Evolutionary conservation across 805 yeast species (phyloP).

Genomic region (Kluyveromyces siamensis): DNA sequence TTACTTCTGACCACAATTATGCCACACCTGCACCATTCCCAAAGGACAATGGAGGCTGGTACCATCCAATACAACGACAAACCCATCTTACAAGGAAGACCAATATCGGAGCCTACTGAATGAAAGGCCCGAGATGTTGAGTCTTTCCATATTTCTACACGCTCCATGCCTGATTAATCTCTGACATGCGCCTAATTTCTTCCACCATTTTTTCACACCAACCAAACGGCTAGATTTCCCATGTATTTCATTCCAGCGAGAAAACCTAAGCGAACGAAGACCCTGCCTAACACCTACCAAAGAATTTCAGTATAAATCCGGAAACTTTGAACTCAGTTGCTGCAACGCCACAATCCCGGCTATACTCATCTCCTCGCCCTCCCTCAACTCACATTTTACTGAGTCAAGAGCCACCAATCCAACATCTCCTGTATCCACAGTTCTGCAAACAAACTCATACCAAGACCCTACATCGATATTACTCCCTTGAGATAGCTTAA

Average conservation of each 20-base stretch:
- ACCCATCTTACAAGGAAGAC: conserved; percentile 23
- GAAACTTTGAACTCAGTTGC: conserved; percentile 20
- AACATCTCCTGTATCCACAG: conserved; percentile 26
- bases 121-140: background rate
- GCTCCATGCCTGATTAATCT: too few species aligned
- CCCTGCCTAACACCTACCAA: too few species aligned
- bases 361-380: conserved; percentile 23
- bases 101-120: conserved; percentile 5
- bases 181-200: background rate
- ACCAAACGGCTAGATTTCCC: background rate
- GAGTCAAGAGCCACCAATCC: conserved; percentile 28
- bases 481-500: conserved; percentile 17
- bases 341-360: conserved; percentile 28
- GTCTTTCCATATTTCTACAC: background rate
- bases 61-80: conserved; percentile 50
- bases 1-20: conserved; percentile 52
- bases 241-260: background rate
- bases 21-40: conserved; percentile 70
- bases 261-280: too few species aligned
- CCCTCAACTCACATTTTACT: conserved; percentile 19
- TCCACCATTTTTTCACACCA: background rate
- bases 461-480: conserved; percentile 22
- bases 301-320: conserved; percentile 21
- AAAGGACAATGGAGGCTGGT: conserved; percentile 47
- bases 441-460: conserved; percentile 29